These are phyloP conservation scores for Leccinum broughii DNA, from an alignment of 768 basidiomycete genomes.

Conservation along the genomic window DNA sequence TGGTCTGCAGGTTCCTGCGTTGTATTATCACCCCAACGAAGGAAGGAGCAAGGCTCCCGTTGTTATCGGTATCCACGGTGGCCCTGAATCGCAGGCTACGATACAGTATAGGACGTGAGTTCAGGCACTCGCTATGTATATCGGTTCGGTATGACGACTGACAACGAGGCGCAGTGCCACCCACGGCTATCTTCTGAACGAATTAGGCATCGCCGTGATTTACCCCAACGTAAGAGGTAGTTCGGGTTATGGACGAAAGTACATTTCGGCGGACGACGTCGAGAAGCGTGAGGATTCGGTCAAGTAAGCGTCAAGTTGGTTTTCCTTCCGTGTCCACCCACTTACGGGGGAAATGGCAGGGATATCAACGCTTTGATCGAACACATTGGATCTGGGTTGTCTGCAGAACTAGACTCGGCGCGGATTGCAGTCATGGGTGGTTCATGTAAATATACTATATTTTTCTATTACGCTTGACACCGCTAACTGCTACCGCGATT, in stretches of 20 bases:
- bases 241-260: slow-evolving; percentile 41
- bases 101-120: slow-evolving; percentile 35
- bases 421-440: slow-evolving; percentile 45
- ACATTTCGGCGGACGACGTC: slow-evolving; percentile 41
- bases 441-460: slow-evolving; percentile 34
- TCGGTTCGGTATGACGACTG: background rate
- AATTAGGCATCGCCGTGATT: slow-evolving; percentile 41
- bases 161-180: slow-evolving; percentile 26
- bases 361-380: slow-evolving; percentile 42
- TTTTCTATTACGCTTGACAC: background rate
- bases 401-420: slow-evolving; percentile 34
- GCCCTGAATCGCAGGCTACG: slow-evolving; percentile 39
- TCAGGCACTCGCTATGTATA: background rate
- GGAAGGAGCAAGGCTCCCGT: slow-evolving; percentile 32
- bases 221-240: slow-evolving; percentile 47
- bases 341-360: slow-evolving; percentile 18
- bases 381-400: slow-evolving; percentile 34
- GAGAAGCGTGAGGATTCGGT: slow-evolving; percentile 45
- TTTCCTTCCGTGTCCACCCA: background rate
- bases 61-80: slow-evolving; percentile 42
- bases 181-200: slow-evolving; percentile 44
- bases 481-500: background rate
- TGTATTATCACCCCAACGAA: slow-evolving; percentile 42
- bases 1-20: slow-evolving; percentile 40
- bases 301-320: slow-evolving; percentile 29